phyloP scores from a whole-genome alignment of 768 basidiomycete genomes.

The Macrolepiota dolichaula region DNA sequence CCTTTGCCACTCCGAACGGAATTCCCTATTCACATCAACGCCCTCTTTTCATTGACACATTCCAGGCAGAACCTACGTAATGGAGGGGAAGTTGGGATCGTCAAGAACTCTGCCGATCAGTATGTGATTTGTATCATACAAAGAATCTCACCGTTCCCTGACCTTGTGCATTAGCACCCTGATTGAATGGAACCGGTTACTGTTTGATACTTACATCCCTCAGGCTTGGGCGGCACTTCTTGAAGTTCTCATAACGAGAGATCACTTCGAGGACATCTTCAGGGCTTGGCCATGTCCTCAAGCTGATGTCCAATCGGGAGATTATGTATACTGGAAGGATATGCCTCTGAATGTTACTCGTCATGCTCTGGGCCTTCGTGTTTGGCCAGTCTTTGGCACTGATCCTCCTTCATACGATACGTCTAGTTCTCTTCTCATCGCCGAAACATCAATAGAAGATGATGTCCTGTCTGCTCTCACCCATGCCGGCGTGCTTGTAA shows the following conservation, averaged over 20 bases:
- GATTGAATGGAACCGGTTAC: slow-evolving; percentile 43
- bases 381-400: slow-evolving; percentile 33
- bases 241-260: slow-evolving; percentile 21
- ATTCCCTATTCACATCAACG: slow-evolving; percentile 45
- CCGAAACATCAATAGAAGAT: not conserved
- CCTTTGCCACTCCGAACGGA: slow-evolving; percentile 45
- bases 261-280: slow-evolving; percentile 27
- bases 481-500: slow-evolving; percentile 29
- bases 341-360: slow-evolving; percentile 28
- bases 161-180: slow-evolving; percentile 29
- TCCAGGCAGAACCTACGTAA: slow-evolving; percentile 44
- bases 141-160: not conserved
- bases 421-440: slow-evolving; percentile 22
- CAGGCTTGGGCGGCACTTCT: slow-evolving; percentile 37
- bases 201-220: slow-evolving; percentile 44
- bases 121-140: not conserved
- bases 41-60: slow-evolving; percentile 41
- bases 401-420: not conserved
- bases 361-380: slow-evolving; percentile 19
- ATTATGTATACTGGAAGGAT: slow-evolving; percentile 34
- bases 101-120: slow-evolving; percentile 8
- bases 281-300: slow-evolving; percentile 37
- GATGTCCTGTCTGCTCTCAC: slow-evolving; percentile 26
- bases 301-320: slow-evolving; percentile 28
- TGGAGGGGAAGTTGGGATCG: slow-evolving; percentile 33